Base-by-base conservation (phyloP, 768 basidiomycete genomes). In the Lentinula raphanica region DNA sequence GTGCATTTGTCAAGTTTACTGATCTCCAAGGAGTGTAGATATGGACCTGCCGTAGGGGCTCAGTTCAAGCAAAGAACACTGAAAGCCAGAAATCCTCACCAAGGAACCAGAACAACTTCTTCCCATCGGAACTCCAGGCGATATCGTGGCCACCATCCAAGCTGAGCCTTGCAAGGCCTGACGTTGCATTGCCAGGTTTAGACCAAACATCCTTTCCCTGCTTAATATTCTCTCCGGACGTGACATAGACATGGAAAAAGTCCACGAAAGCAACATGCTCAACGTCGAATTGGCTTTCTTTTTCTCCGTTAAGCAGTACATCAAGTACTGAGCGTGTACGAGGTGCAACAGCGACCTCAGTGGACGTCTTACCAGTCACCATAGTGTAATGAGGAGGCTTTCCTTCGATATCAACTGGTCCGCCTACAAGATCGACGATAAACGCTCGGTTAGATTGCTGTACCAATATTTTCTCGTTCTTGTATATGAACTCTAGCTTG, bases 101-200 rank as follows among this genome's bases (percentile, higher is more conserved):
- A 29, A 90, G 75, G 69, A 90, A 80, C 88, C 88, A 90, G 60
- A 88, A 87, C 32, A 90, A 56, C 31, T 73, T 83, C 55, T 76
- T 80, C 17, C 88, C 88, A 65, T 89, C 84, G 11, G 77, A 65
- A 32, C 81, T 86, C 73, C 81, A 85, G 2, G 82, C 76, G 36
- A 90, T 66, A 65, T 86, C 85, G 63, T 90, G 88, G 0, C 87
- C 88, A 17, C 88, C 88, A 67, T 90, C 87, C 62, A 87, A 64
- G 63, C 88, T 89, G 58, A 90, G 58, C 32, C 88, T 77, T 3
- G 78, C 78, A 57, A 89, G 66, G 2, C 82, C 83, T 28, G 74
- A 74, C 1, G 87, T 85, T 2, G 87, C 81, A 64, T 86, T 86
- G 0, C 76, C 84, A 9, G 88, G 88, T 63, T 82, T 86, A 48